Conservation (phyloP, 306 rosid genomes). For the Cotoneaster glaucophyllus region DNA sequence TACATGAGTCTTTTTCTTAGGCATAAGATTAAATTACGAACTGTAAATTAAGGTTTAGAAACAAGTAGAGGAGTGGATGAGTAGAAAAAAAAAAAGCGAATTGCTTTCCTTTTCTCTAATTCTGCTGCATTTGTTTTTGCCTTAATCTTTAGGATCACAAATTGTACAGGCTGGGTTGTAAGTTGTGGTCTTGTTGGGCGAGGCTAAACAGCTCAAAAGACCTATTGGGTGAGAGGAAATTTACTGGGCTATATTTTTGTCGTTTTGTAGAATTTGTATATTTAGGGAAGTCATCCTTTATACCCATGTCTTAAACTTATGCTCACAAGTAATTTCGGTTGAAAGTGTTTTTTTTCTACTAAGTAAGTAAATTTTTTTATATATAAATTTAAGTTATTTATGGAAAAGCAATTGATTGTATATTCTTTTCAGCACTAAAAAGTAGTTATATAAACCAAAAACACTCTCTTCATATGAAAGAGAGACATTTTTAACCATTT, state of each 20-base stretch:
- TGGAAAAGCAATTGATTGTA: no score
- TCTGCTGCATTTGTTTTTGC: not conserved
- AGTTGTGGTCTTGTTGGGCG: not conserved
- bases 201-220: not conserved
- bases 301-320: no score
- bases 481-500: not conserved
- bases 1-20: not conserved
- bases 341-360: not conserved
- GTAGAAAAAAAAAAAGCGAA: no score
- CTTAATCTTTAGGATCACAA: not conserved
- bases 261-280: not conserved
- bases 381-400: no score
- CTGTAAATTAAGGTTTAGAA: no score
- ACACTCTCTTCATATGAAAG: not conserved
- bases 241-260: not conserved
- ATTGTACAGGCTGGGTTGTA: not conserved
- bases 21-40: not conserved
- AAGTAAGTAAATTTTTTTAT: no score
- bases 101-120: no score
- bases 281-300: not conserved
- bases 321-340: not conserved
- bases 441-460: no score
- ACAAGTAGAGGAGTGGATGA: no score
- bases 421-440: no score
- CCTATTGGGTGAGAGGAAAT: not conserved